Evolutionary conservation across 306 rosid genomes (phyloP).

Genomic region (Medicago ruthenica): DNA sequence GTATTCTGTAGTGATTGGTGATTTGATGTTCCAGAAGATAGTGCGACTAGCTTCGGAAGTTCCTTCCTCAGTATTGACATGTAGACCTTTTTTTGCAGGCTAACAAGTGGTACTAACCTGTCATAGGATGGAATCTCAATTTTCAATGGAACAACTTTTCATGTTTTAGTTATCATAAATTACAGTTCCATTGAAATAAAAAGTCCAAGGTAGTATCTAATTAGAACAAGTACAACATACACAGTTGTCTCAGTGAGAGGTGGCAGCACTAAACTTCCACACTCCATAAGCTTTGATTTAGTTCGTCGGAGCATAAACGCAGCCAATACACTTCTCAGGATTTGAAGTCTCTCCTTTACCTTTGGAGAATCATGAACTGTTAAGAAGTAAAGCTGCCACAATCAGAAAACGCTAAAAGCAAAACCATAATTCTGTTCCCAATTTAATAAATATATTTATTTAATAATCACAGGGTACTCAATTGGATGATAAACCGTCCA

Average conservation of each 20-base stretch:
- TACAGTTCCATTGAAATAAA: conserved; percentile 5
- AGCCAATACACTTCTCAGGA: conserved; percentile 69
- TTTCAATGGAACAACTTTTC: conserved; percentile 20
- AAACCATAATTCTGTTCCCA: conserved; percentile 14
- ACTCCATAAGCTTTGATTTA: conserved; percentile 75
- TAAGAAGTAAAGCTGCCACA: conserved; percentile 39
- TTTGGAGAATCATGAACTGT: conserved; percentile 61
- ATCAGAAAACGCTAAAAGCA: conserved; percentile 33
- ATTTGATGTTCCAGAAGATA: conserved; percentile 79
- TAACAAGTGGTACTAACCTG: conserved; percentile 81
- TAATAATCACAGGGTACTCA: conserved; percentile 28
- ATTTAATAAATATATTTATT: conserved; percentile 21
- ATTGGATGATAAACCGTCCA: conserved; percentile 37
- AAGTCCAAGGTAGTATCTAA: not conserved
- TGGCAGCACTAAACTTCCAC: conserved; percentile 81
- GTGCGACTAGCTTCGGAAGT: conserved; percentile 75
- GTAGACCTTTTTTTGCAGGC: conserved; percentile 85
- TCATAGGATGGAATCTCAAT: conserved; percentile 41
- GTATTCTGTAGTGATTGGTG: conserved; percentile 84
- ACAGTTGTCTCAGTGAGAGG: conserved; percentile 83
- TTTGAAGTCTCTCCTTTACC: conserved; percentile 60
- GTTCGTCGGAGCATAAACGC: conserved; percentile 93
- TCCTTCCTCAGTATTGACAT: conserved; percentile 88
- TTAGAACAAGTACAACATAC: conserved; percentile 55
- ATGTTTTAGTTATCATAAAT: conserved; percentile 20